phyloP scores from a whole-genome alignment of 805 yeast genomes.

The Kuraishia molischiana region DNA sequence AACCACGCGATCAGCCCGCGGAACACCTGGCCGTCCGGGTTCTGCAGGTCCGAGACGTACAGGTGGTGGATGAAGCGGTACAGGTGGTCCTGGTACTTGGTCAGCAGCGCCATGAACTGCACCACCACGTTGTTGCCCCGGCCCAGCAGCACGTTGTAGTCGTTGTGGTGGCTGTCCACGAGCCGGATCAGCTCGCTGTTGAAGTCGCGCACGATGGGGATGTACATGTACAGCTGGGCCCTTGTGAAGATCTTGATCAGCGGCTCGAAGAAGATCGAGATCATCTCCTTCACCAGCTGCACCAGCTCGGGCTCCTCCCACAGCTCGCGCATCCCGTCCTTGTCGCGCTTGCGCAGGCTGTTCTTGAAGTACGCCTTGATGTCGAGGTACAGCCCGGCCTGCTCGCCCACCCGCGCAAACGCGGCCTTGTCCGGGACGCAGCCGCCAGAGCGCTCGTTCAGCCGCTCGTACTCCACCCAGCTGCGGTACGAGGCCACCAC shows the following conservation, averaged over 20 bases:
- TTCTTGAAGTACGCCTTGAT: conserved; percentile 55
- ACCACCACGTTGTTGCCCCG: conserved; percentile 54
- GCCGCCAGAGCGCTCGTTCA: neutral
- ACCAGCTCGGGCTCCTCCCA: conserved; percentile 85
- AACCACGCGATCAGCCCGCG: conserved; percentile 69
- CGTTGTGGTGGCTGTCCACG: conserved; percentile 38
- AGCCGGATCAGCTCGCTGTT: conserved; percentile 55
- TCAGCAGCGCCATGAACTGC: conserved; percentile 53
- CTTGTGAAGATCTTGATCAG: conserved; percentile 57
- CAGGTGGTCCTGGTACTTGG: conserved; percentile 61
- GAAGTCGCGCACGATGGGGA: conserved; percentile 55
- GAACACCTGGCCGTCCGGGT: conserved; percentile 37
- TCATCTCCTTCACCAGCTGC: conserved; percentile 60
- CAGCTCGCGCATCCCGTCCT: conserved; percentile 59
- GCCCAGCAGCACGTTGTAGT: conserved; percentile 25
- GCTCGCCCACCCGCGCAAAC: conserved; percentile 10
- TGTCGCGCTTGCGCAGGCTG: conserved; percentile 63
- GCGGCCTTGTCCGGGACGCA: neutral
- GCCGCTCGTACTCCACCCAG: conserved; percentile 1
- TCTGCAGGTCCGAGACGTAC: conserved; percentile 63
- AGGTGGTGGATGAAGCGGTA: conserved; percentile 73
- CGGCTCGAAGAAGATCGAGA: conserved; percentile 68
- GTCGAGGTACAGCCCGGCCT: conserved; percentile 38
- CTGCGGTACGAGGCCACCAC: conserved; percentile 12
- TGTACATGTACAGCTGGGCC: conserved; percentile 56